A percentile compares a stretch with the other conserved stretches of the same genome.
Conservation (phyloP, 371 early-diverging fungal species). For the Capillidium heterosporum region DNA sequence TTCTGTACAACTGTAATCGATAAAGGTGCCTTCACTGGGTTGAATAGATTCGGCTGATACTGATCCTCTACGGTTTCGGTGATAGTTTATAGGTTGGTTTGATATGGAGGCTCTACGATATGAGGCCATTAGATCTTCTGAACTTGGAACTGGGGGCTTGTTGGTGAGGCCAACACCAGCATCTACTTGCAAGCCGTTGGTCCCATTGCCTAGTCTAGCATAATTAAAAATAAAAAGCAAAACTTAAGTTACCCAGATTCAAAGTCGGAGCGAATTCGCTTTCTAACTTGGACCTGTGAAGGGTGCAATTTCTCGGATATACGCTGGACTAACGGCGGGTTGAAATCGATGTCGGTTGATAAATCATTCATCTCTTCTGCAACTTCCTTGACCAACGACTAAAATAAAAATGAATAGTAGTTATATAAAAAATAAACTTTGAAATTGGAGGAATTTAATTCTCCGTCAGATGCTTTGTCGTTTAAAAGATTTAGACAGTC, state of each 20-base stretch:
- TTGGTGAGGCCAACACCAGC: too few relatives aligned
- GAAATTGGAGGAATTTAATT: background rate
- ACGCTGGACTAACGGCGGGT: background rate
- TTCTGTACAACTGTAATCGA: background rate
- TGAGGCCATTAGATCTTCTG: background rate
- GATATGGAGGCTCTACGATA: background rate
- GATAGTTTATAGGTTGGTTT: background rate
- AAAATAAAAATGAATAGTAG: background rate
- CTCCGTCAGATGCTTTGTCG: background rate
- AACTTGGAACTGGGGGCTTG: background rate
- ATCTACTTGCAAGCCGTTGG: background rate
- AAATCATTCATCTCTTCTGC: background rate
- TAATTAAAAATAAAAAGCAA: background rate
- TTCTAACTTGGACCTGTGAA: background rate
- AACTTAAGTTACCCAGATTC: background rate
- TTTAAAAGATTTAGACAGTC: background rate
- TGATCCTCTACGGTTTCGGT: background rate
- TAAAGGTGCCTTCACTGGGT: background rate
- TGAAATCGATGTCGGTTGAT: background rate
- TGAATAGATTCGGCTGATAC: conserved; percentile 5
- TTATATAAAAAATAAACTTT: background rate
- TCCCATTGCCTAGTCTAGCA: background rate
- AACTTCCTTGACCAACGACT: background rate
- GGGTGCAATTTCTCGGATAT: background rate
- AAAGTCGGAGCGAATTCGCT: background rate